phyloP scores from a whole-genome alignment of 495 filamentous ascomycete species.

The Penicillium cinerascens region DNA sequence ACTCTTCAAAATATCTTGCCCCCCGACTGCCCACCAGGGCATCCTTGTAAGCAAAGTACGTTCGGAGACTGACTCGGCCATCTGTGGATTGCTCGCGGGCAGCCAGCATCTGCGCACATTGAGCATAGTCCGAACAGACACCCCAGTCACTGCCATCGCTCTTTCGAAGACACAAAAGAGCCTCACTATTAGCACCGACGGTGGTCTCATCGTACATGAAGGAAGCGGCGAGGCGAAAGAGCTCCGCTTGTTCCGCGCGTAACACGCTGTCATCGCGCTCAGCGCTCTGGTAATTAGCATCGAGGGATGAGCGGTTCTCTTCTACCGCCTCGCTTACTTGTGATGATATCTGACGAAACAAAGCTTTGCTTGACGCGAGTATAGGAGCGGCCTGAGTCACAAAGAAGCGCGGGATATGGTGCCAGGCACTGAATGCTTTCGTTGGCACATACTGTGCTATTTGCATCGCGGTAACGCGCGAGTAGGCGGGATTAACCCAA shows the following conservation, averaged over 20 bases:
- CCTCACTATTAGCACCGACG: conserved; percentile 33
- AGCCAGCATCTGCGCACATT: conserved; percentile 16
- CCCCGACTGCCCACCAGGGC: conserved; percentile 29
- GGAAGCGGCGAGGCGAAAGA: conserved; percentile 11
- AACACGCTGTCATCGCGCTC: conserved; percentile 20
- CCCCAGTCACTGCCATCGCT: conserved; percentile 22
- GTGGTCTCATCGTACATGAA: conserved; percentile 28
- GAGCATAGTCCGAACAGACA: conserved; percentile 26
- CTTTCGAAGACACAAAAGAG: conserved; percentile 30
- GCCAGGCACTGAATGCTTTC: conserved; percentile 29
- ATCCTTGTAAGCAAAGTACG: conserved; percentile 29
- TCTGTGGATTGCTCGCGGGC: neutral
- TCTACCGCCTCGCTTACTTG: neutral
- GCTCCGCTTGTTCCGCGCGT: conserved; percentile 17
- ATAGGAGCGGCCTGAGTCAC: conserved; percentile 22
- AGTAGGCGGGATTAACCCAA: conserved; percentile 45
- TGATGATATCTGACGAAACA: conserved; percentile 14
- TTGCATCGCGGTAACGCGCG: conserved; percentile 26
- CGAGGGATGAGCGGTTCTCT: conserved; percentile 1
- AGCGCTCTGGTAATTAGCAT: conserved; percentile 14
- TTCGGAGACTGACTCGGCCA: conserved; percentile 8
- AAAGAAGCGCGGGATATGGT: conserved; percentile 35
- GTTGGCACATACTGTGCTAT: conserved; percentile 24
- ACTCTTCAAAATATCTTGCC: conserved; percentile 29
- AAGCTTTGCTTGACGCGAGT: conserved; percentile 17